A percentile compares a stretch with the other conserved stretches of the same genome.
Conservation (phyloP, 345 rosid species). For the Orychophragmus violaceus region DNA sequence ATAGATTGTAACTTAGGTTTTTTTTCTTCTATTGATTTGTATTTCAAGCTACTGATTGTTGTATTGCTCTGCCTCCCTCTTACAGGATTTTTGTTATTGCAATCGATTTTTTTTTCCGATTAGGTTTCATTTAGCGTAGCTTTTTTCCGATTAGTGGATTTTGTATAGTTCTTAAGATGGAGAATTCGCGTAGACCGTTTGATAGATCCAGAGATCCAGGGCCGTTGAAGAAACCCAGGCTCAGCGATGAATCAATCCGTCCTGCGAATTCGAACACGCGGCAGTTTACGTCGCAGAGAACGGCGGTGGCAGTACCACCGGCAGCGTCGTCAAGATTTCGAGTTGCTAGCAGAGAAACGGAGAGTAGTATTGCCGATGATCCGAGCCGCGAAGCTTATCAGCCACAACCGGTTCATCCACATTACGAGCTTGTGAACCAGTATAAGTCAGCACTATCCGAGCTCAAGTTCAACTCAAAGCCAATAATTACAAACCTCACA, state of each 20-base stretch:
- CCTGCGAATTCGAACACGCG: slow-evolving; percentile 33
- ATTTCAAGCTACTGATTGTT: slow-evolving; percentile 7
- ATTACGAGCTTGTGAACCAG: slow-evolving; percentile 87
- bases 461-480: slow-evolving; percentile 96
- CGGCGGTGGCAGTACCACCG: slow-evolving; percentile 16
- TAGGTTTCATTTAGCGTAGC: slow-evolving; percentile 2
- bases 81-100: background rate
- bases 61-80: slow-evolving; percentile 6
- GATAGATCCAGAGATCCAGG: slow-evolving; percentile 78
- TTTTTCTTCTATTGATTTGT: background rate
- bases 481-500: slow-evolving; percentile 90
- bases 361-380: slow-evolving; percentile 32
- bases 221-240: slow-evolving; percentile 59
- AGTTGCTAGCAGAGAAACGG: slow-evolving; percentile 40
- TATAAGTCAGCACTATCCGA: slow-evolving; percentile 85
- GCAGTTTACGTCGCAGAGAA: slow-evolving; percentile 42
- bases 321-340: slow-evolving; percentile 22
- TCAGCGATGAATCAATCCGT: slow-evolving; percentile 43
- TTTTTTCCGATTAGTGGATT: slow-evolving; percentile 1
- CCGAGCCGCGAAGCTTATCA: slow-evolving; percentile 61
- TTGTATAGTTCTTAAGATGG: slow-evolving; percentile 45
- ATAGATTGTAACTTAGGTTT: slow-evolving; percentile 16
- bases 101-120: slow-evolving; percentile 15
- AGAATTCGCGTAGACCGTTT: slow-evolving; percentile 69
- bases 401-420: slow-evolving; percentile 70